phyloP scores from a whole-genome alignment of 306 rosid genomes.

The Castanea mollissima region DNA sequence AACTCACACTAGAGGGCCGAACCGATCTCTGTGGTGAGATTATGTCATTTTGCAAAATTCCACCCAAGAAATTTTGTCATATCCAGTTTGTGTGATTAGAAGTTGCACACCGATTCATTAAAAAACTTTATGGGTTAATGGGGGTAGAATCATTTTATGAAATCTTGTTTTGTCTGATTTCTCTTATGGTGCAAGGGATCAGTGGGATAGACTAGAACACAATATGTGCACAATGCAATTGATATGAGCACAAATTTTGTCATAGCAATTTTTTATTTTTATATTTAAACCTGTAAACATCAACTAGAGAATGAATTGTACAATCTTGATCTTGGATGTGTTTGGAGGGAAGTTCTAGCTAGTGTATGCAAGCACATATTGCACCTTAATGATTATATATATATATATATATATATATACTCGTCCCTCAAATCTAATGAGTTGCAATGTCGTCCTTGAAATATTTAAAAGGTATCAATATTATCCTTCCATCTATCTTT shows the following conservation, averaged over 20 bases:
- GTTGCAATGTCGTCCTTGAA: too few species aligned
- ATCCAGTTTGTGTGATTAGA: neutral
- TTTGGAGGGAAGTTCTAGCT: conserved; percentile 6
- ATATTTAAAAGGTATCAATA: too few species aligned
- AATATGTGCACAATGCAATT: neutral
- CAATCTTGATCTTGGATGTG: neutral
- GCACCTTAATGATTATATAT: neutral
- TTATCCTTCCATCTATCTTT: too few species aligned
- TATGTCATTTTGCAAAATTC: neutral
- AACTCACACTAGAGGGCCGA: conserved; percentile 74
- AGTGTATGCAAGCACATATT: neutral
- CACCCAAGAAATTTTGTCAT: neutral
- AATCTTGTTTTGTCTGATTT: neutral
- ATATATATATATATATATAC: too few species aligned
- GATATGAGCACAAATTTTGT: neutral
- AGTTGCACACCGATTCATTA: neutral
- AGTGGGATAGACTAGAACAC: neutral
- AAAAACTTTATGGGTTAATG: neutral
- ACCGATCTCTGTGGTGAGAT: conserved; percentile 68
- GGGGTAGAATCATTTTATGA: neutral
- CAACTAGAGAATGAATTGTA: neutral
- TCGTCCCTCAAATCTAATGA: too few species aligned
- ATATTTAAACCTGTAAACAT: neutral
- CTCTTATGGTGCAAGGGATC: neutral
- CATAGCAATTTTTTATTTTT: neutral